A percentile compares a stretch with the other conserved stretches of the same genome.
These are phyloP conservation scores for Neobulgaria alba DNA, from an alignment of 2,329 filamentous ascomycete genomes.

Conservation along the genomic window DNA sequence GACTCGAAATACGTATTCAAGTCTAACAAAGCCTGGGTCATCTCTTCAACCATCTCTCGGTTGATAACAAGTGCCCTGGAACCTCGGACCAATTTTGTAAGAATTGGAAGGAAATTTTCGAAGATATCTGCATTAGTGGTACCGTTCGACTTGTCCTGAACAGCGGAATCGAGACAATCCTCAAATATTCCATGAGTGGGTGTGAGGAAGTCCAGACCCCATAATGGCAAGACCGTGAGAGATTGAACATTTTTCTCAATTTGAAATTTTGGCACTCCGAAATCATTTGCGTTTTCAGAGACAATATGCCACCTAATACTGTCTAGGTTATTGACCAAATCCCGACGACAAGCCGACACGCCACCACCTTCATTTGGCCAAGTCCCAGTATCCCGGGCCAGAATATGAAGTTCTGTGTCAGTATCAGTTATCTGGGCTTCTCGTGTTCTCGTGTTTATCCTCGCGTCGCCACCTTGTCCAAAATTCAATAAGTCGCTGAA, in stretches of 20 bases:
- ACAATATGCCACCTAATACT: slow-evolving; percentile 43
- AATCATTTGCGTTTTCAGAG: slow-evolving; percentile 42
- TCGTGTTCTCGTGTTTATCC: slow-evolving; percentile 30
- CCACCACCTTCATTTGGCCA: slow-evolving; percentile 33
- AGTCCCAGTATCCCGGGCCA: slow-evolving; percentile 29
- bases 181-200: slow-evolving; percentile 41
- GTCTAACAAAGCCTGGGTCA: slow-evolving; percentile 20
- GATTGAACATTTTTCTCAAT: slow-evolving; percentile 35
- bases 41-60: slow-evolving; percentile 37
- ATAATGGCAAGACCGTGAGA: slow-evolving; percentile 39
- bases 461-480: slow-evolving; percentile 32
- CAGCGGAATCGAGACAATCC: slow-evolving; percentile 40
- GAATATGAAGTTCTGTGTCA: slow-evolving; percentile 37
- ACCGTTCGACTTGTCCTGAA: slow-evolving; percentile 28
- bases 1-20: slow-evolving; percentile 30
- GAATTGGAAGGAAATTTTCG: slow-evolving; percentile 43
- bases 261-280: slow-evolving; percentile 33
- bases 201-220: slow-evolving; percentile 41
- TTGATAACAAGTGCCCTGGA: slow-evolving; percentile 37
- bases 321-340: slow-evolving; percentile 40
- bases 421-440: slow-evolving; percentile 31
- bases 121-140: slow-evolving; percentile 34
- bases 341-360: slow-evolving; percentile 41
- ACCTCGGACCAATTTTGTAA: slow-evolving; percentile 41
- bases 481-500: slow-evolving; percentile 31